Evolutionary conservation across 2,329 filamentous ascomycete species (phyloP).

Genomic region (Ceratocystis huliohia): DNA sequence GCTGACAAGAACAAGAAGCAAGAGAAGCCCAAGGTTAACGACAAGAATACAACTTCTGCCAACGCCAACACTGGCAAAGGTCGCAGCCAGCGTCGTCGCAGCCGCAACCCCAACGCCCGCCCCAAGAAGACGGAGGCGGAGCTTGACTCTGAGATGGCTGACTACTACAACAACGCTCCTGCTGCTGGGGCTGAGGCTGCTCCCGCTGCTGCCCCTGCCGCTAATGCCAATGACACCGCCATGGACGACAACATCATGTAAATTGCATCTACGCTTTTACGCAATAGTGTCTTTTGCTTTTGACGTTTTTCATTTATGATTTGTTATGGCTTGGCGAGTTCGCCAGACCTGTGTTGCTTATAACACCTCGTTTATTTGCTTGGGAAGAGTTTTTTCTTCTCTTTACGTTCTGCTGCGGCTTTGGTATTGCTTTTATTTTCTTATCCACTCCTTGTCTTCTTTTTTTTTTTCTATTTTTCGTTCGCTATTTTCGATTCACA

Average conservation of each 20-base stretch:
- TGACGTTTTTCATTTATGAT: slow-evolving; percentile 1
- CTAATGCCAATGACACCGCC: slow-evolving; percentile 42
- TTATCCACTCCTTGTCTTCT: slow-evolving; percentile 1
- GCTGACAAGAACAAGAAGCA: slow-evolving; percentile 51
- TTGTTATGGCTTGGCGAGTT: slow-evolving; percentile 16
- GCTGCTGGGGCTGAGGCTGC: slow-evolving; percentile 34
- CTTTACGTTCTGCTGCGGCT: background rate
- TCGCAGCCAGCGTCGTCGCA: slow-evolving; percentile 34
- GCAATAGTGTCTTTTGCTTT: background rate
- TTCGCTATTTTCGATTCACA: background rate
- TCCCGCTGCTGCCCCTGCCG: slow-evolving; percentile 35
- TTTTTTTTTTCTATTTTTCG: slow-evolving; percentile 3
- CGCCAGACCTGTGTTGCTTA: slow-evolving; percentile 9
- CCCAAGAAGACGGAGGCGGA: slow-evolving; percentile 87
- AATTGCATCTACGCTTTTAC: background rate
- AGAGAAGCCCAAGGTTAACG: slow-evolving; percentile 33
- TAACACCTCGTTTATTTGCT: background rate
- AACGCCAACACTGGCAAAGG: slow-evolving; percentile 31
- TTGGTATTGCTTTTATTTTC: slow-evolving; percentile 9
- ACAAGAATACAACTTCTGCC: slow-evolving; percentile 22
- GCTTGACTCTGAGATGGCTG: slow-evolving; percentile 92
- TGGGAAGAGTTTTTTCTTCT: slow-evolving; percentile 1
- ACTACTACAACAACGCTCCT: slow-evolving; percentile 61
- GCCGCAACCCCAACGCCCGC: slow-evolving; percentile 50
- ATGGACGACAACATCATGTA: slow-evolving; percentile 42